phyloP scores from a whole-genome alignment of 2,329 filamentous ascomycete species.

The Gaeumannomyces tritici region DNA sequence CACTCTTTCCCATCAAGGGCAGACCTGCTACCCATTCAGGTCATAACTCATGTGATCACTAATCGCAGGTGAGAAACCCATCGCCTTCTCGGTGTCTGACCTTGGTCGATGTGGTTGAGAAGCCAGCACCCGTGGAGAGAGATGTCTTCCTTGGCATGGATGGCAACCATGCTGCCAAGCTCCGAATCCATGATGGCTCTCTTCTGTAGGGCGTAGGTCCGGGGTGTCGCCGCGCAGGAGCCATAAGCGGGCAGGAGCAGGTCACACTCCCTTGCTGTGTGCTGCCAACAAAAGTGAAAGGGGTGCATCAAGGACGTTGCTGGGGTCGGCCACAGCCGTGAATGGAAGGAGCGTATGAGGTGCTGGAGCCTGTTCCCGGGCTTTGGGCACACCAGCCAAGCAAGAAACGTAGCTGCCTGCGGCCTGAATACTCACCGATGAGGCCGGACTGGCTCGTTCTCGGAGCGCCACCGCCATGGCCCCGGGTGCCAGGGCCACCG shows the following conservation, averaged over 20 bases:
- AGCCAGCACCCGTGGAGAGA: not conserved
- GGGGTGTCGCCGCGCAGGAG: too few species aligned
- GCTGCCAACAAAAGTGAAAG: not conserved
- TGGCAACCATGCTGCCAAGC: not conserved
- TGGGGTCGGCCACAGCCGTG: too few species aligned
- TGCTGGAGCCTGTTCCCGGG: too few species aligned
- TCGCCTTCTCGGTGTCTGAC: too few species aligned
- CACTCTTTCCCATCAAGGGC: too few species aligned
- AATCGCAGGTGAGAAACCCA: too few species aligned
- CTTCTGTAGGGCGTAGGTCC: not conserved
- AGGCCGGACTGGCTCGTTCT: not conserved
- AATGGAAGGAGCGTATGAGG: not conserved
- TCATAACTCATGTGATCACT: too few species aligned
- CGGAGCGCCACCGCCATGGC: not conserved
- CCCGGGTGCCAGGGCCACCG: not conserved
- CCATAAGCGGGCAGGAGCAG: not conserved
- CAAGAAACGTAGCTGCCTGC: not conserved
- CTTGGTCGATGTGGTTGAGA: too few species aligned
- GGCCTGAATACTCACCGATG: not conserved
- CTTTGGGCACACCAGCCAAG: not conserved
- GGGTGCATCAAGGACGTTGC: too few species aligned
- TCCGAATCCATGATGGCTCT: not conserved
- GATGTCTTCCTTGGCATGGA: not conserved
- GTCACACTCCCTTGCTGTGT: not conserved
- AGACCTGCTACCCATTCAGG: too few species aligned